phyloP scores from a whole-genome alignment of 2,329 filamentous ascomycete genomes.

The Escovopsis weberi region DNA sequence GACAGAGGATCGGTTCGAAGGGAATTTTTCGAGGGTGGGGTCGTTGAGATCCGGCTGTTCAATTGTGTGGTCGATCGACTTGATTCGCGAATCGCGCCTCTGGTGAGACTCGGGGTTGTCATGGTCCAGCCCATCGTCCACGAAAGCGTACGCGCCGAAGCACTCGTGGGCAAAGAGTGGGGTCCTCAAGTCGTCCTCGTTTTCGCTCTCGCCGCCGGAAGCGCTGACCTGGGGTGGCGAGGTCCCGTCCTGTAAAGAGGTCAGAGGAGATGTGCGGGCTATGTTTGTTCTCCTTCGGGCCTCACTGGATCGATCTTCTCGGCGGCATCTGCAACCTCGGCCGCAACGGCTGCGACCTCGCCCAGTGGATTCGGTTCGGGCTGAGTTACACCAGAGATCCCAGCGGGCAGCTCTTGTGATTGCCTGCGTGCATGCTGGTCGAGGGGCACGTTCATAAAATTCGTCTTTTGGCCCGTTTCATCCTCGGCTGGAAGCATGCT shows the following conservation, averaged over 20 bases:
- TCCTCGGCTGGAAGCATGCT: slow-evolving; percentile 4
- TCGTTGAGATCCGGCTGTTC: slow-evolving; percentile 26
- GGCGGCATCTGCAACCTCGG: slow-evolving; percentile 29
- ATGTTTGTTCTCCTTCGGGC: background rate
- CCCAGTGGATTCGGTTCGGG: slow-evolving; percentile 24
- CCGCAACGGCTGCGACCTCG: slow-evolving; percentile 27
- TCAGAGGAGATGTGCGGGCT: slow-evolving; percentile 3
- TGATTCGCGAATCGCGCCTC: slow-evolving; percentile 6
- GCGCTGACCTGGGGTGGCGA: slow-evolving; percentile 3
- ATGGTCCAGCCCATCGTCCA: slow-evolving; percentile 18
- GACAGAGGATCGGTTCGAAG: slow-evolving; percentile 29
- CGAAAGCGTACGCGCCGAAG: slow-evolving; percentile 25
- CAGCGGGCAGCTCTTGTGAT: slow-evolving; percentile 2
- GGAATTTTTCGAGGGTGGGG: slow-evolving; percentile 34
- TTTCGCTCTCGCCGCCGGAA: slow-evolving; percentile 8
- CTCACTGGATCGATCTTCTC: slow-evolving; percentile 20
- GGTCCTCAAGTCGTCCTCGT: slow-evolving; percentile 13
- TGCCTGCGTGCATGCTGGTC: background rate
- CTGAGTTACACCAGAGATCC: slow-evolving; percentile 1
- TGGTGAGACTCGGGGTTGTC: slow-evolving; percentile 8
- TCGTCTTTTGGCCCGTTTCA: slow-evolving; percentile 6
- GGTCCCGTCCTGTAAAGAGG: slow-evolving; percentile 7
- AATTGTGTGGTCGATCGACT: slow-evolving; percentile 4
- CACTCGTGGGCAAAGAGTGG: slow-evolving; percentile 35
- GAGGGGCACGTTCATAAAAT: slow-evolving; percentile 8